These are phyloP conservation scores for Tulasnella sp. DNA, from an alignment of 768 basidiomycete genomes.

Conservation along the genomic window DNA sequence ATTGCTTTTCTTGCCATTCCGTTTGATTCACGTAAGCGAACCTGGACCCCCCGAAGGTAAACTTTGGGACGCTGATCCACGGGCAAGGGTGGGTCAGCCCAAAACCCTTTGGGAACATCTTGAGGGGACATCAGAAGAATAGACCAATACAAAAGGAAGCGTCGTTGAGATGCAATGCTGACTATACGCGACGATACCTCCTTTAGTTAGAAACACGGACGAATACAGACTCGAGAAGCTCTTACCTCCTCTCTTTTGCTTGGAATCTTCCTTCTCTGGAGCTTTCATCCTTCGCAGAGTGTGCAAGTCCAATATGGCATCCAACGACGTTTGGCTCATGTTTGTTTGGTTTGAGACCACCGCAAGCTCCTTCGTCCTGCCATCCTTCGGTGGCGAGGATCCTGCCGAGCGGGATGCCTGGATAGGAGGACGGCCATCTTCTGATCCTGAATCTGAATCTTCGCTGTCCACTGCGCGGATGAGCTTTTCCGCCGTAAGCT, in stretches of 20 bases:
- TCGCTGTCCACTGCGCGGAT: conserved; percentile 38
- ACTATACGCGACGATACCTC: conserved; percentile 47
- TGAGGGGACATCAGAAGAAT: conserved; percentile 47
- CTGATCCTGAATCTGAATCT: conserved; percentile 28
- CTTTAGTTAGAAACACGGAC: not conserved
- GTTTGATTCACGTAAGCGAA: conserved; percentile 59
- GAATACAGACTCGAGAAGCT: not conserved
- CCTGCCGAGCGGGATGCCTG: conserved; percentile 47
- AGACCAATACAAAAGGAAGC: conserved; percentile 77
- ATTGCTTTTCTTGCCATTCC: conserved; percentile 50
- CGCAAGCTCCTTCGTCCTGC: not conserved
- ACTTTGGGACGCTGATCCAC: conserved; percentile 42
- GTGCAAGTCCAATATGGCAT: conserved; percentile 52
- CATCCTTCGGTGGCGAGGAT: not conserved
- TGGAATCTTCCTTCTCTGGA: conserved; percentile 25
- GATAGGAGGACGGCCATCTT: conserved; percentile 30
- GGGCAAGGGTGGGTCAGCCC: conserved; percentile 36
- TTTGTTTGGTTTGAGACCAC: not conserved
- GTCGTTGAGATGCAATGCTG: conserved; percentile 74
- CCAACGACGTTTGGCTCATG: conserved; percentile 24
- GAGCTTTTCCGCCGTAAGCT: conserved; percentile 46
- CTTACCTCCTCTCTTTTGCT: not conserved
- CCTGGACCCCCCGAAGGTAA: conserved; percentile 51
- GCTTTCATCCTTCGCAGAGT: conserved; percentile 65
- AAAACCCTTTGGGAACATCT: conserved; percentile 52